Base-by-base conservation (phyloP, 805 yeast genomes). In the Citeromyces nyonsensis region DNA sequence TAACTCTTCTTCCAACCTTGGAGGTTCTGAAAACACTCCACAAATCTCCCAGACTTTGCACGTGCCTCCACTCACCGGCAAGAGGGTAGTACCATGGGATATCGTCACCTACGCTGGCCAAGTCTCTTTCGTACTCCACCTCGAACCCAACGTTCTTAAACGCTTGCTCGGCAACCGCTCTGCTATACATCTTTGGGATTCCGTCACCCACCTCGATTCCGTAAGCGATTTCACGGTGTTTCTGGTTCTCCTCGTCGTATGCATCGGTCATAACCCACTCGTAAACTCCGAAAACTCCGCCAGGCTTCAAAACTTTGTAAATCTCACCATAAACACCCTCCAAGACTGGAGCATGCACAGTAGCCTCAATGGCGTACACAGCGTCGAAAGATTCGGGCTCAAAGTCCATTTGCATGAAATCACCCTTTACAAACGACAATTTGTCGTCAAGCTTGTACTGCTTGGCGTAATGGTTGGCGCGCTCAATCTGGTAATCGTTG, bases 151-250 rank as follows among this genome's bases (percentile, higher is more conserved):
- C 95, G 31, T 64, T 66, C 54, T 71, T 66, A 48, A 91, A 68
- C 18, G 97, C 97, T 36, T 79, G 59, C 53, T 75, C 79, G 25
- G 98, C 98, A 46, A 83, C 95, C 40, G 73, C 69, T 40, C 73
- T 71, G 46, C 63, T 57, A 69, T 69, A 84, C 98, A 91, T 91
- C 63, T 88, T 85, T 52, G 98, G 97, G 47, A 91, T 91, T 61
- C 98, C 98, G 54, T 91, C 96, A 52, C 98, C 98, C 40, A 88
- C 70, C 64, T 91, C 98, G 44, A 91, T 91, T 54, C 95, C 97
- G 58, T 88, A 88, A 24, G 94, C 91, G 42, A 91, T 82, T 52
- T 78, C 79, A 59, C 95, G 81, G 62, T 91, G 98, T 56, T 74
- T 86, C 45, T 73, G 71, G 57, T 83, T 84, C 37, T 57, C 58